phyloP scores from a whole-genome alignment of 345 rosid species.

The Eucalyptus victrix region DNA sequence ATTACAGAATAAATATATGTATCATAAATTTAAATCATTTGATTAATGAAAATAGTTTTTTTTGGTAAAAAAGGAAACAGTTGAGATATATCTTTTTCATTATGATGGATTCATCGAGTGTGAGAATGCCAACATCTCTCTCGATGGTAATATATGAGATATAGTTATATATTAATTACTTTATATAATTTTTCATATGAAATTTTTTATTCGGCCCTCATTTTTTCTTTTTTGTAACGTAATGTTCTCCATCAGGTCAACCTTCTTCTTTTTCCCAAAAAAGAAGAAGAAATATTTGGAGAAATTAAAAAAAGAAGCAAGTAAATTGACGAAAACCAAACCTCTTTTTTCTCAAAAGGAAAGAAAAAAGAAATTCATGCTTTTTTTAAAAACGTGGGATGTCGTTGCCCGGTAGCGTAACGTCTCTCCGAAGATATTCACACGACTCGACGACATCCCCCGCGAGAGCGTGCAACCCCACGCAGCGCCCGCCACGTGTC shows the following conservation, averaged over 20 bases:
- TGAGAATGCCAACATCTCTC: rapidly evolving
- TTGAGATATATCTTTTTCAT: background rate
- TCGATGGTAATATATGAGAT: too few relatives aligned
- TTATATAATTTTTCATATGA: background rate
- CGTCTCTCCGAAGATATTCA: constrained; percentile 43
- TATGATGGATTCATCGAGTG: rapidly evolving
- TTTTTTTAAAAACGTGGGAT: background rate
- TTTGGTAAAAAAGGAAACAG: rapidly evolving
- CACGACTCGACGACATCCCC: background rate
- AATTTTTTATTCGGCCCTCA: background rate
- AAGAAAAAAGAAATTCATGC: background rate
- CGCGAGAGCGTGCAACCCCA: background rate
- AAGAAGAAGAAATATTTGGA: background rate
- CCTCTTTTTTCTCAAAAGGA: background rate
- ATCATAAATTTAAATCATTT: background rate
- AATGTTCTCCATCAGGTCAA: background rate
- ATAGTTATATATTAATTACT: background rate
- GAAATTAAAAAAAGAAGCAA: background rate
- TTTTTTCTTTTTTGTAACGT: background rate
- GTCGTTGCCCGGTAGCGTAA: constrained; percentile 19
- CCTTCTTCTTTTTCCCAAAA: background rate
- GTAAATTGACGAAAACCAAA: background rate
- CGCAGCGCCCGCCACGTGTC: background rate
- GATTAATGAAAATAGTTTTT: rapidly evolving
- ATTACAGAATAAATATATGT: background rate